phyloP scores from a whole-genome alignment of 2,329 filamentous ascomycete genomes.

The Rutstroemia sp. region DNA sequence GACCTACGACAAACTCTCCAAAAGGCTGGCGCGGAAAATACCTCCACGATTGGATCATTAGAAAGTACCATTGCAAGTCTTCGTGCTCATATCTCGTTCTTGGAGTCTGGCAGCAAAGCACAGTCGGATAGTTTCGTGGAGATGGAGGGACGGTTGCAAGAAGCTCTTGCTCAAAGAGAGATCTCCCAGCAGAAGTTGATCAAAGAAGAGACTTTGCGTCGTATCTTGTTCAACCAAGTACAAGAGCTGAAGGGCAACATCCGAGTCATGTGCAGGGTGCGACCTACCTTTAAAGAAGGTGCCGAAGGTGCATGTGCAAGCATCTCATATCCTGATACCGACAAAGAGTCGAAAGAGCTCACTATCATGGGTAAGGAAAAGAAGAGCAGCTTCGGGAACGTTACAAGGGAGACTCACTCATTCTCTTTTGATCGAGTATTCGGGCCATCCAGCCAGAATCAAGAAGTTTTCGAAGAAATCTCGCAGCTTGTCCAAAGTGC shows the following conservation, averaged over 20 bases:
- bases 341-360: conserved; percentile 82
- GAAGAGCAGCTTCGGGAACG: conserved; percentile 68
- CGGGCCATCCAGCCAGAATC: conserved; percentile 66
- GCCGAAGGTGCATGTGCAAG: conserved; percentile 60
- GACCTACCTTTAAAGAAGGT: conserved; percentile 55
- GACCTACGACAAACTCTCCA: conserved; percentile 32
- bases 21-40: conserved; percentile 49
- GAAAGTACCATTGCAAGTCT: conserved; percentile 71
- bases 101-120: conserved; percentile 83
- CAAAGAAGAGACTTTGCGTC: conserved; percentile 81
- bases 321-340: conserved; percentile 70
- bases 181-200: conserved; percentile 74
- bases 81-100: conserved; percentile 75
- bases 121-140: conserved; percentile 80
- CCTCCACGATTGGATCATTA: conserved; percentile 55
- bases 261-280: conserved; percentile 92
- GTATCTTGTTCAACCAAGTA: conserved; percentile 94
- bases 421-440: conserved; percentile 96
- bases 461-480: conserved; percentile 90
- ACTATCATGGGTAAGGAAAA: conserved; percentile 77
- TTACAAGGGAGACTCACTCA: conserved; percentile 70
- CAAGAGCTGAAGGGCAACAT: conserved; percentile 98
- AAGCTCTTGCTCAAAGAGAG: conserved; percentile 63
- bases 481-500: conserved; percentile 95
- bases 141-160: conserved; percentile 73